phyloP scores from a whole-genome alignment of 306 rosid genomes.

The Corylus heterophylla region DNA sequence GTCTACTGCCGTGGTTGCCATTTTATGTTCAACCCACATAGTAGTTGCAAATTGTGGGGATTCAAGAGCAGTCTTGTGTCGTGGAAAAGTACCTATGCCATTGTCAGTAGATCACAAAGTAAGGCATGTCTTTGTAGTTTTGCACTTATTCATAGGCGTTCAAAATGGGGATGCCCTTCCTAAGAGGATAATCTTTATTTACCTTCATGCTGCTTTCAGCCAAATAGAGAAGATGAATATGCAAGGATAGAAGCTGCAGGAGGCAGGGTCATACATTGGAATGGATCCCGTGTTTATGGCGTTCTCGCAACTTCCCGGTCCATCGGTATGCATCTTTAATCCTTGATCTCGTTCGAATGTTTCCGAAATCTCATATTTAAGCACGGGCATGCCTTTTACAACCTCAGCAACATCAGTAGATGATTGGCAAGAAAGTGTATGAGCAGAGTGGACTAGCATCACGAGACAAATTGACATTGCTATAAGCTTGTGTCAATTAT shows the following conservation, averaged over 20 bases:
- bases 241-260: constrained; percentile 85
- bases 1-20: constrained; percentile 79
- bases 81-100: constrained; percentile 67
- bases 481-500: not conserved
- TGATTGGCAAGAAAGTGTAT: not conserved
- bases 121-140: constrained; percentile 28
- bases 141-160: constrained; percentile 6
- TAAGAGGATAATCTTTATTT: too few species aligned
- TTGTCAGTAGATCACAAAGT: constrained; percentile 86
- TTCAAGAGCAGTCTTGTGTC: constrained; percentile 75
- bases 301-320: constrained; percentile 91
- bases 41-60: constrained; percentile 80
- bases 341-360: not conserved
- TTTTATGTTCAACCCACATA: constrained; percentile 59
- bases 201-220: constrained; percentile 44
- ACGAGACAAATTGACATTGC: not conserved
- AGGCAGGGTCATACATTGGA: constrained; percentile 82
- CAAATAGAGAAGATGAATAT: constrained; percentile 72
- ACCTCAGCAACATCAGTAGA: not conserved
- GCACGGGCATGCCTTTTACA: not conserved
- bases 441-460: not conserved
- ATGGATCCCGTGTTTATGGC: constrained; percentile 75
- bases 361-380: not conserved
- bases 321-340: constrained; percentile 51
- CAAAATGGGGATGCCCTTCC: constrained; percentile 8